Evolutionary conservation across 495 filamentous ascomycete species (phyloP).

Genomic region (Rhypophila decipiens): DNA sequence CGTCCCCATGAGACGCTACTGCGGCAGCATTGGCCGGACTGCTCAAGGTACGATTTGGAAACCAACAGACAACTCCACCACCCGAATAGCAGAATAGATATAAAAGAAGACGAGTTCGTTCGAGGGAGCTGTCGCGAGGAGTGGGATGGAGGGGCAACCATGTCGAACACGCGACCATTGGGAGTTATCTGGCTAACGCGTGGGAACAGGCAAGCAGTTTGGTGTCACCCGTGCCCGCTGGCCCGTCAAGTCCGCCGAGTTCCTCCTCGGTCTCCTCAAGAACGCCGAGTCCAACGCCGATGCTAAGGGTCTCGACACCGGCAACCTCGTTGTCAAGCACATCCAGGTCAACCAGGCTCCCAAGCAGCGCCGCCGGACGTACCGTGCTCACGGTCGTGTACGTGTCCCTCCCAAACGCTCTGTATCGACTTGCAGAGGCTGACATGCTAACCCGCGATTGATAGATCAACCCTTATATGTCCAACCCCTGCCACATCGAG

Average conservation of each 20-base stretch:
- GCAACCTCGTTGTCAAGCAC: constrained; percentile 95
- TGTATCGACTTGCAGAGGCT: constrained; percentile 5
- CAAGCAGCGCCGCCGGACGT: constrained; percentile 95
- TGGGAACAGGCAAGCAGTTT: constrained; percentile 85
- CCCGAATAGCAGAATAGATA: neutral
- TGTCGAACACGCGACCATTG: too few species aligned
- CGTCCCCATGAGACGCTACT: constrained; percentile 93
- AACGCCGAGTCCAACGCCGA: constrained; percentile 99
- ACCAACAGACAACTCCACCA: neutral
- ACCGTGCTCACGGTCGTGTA: constrained; percentile 99
- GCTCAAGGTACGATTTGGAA: constrained; percentile 78
- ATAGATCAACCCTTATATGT: constrained; percentile 99
- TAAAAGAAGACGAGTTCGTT: neutral
- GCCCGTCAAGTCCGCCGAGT: constrained; percentile 98
- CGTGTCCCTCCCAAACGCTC: constrained; percentile 31
- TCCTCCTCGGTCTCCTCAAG: constrained; percentile 92
- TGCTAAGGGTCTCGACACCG: constrained; percentile 96
- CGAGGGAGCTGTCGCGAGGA: too few species aligned
- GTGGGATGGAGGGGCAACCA: too few species aligned
- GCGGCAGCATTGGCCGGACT: constrained; percentile 84
- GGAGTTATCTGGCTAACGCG: too few species aligned
- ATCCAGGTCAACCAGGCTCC: constrained; percentile 99
- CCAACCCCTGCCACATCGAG: constrained; percentile 99
- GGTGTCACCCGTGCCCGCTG: constrained; percentile 96
- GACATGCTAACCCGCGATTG: neutral